Percentiles rank a stretch among this genome's conserved stretches.
Conservation (phyloP, 306 rosid genomes). For the Prosopis cineraria region DNA sequence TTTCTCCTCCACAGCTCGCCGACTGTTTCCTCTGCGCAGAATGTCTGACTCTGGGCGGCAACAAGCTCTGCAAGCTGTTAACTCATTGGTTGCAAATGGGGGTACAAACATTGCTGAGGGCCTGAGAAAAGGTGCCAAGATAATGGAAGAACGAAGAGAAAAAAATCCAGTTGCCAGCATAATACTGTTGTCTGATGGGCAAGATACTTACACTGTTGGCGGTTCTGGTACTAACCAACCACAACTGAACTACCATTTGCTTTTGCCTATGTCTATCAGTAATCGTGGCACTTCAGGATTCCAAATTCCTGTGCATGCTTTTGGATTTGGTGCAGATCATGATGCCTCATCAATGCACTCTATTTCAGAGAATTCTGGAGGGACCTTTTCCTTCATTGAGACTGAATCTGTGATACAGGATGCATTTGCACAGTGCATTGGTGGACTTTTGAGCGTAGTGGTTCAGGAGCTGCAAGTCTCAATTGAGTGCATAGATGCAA, state of each 20-base stretch:
- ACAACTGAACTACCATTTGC: slow-evolving; percentile 76
- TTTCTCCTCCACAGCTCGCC: slow-evolving; percentile 97
- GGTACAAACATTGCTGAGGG: slow-evolving; percentile 99
- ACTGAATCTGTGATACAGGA: slow-evolving; percentile 91
- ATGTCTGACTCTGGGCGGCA: slow-evolving; percentile 88
- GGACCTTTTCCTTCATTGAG: slow-evolving; percentile 96
- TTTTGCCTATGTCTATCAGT: slow-evolving; percentile 76
- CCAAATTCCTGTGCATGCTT: slow-evolving; percentile 91
- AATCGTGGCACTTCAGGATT: slow-evolving; percentile 66
- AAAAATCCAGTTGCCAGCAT: slow-evolving; percentile 89
- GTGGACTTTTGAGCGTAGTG: slow-evolving; percentile 92
- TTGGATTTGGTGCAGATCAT: slow-evolving; percentile 94
- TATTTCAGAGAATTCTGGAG: slow-evolving; percentile 92
- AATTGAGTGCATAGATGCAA: slow-evolving; percentile 66
- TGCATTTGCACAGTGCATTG: slow-evolving; percentile 98
- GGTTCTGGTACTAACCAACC: slow-evolving; percentile 63
- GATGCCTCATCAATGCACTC: slow-evolving; percentile 96
- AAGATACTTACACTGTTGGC: slow-evolving; percentile 83
- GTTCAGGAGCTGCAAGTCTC: slow-evolving; percentile 87
- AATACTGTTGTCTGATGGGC: slow-evolving; percentile 90
- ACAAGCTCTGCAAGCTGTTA: slow-evolving; percentile 93
- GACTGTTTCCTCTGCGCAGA: slow-evolving; percentile 79
- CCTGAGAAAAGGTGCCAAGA: slow-evolving; percentile 86
- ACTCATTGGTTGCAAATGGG: slow-evolving; percentile 96
- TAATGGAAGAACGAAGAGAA: slow-evolving; percentile 89